These are phyloP conservation scores for Polytrichum commune DNA, from an alignment of 225 moss, liverwort and hornwort genomes.

Conservation along the genomic window DNA sequence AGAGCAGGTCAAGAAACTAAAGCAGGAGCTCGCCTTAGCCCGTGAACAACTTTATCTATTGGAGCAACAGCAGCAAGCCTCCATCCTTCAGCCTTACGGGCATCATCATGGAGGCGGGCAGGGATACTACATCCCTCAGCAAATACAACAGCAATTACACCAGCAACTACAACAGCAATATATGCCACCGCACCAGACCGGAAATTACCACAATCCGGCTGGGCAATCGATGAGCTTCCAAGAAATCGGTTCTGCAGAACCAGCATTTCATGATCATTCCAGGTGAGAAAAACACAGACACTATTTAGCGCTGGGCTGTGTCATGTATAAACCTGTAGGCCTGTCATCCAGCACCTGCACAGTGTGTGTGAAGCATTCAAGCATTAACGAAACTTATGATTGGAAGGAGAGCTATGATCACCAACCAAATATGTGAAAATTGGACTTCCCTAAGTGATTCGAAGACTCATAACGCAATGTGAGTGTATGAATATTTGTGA, in stretches of 20 bases:
- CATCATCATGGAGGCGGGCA: constrained; percentile 44
- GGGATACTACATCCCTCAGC: constrained; percentile 37
- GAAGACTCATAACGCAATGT: no score
- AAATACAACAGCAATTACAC: constrained; percentile 30
- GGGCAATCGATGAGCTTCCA: constrained; percentile 32
- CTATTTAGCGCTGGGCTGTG: no score
- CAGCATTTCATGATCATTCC: constrained; percentile 38
- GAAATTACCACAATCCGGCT: constrained; percentile 28
- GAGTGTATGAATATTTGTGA: no score
- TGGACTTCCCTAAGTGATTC: no score
- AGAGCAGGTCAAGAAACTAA: constrained; percentile 37
- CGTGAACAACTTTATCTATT: constrained; percentile 29
- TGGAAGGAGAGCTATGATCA: no score
- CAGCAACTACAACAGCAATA: constrained; percentile 6
- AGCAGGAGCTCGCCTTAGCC: constrained; percentile 27
- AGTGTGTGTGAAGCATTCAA: no score
- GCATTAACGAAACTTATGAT: no score
- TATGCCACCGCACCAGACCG: constrained; percentile 21
- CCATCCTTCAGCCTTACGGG: constrained; percentile 27
- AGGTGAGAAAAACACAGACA: constrained; percentile 19
- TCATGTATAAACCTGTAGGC: no score
- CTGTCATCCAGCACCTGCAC: no score
- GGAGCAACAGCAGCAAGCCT: constrained; percentile 39
- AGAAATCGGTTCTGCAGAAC: constrained; percentile 30
- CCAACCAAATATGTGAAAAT: no score